phyloP scores from a whole-genome alignment of 116 monocot genomes.

The Dioscorea cayenensis region DNA sequence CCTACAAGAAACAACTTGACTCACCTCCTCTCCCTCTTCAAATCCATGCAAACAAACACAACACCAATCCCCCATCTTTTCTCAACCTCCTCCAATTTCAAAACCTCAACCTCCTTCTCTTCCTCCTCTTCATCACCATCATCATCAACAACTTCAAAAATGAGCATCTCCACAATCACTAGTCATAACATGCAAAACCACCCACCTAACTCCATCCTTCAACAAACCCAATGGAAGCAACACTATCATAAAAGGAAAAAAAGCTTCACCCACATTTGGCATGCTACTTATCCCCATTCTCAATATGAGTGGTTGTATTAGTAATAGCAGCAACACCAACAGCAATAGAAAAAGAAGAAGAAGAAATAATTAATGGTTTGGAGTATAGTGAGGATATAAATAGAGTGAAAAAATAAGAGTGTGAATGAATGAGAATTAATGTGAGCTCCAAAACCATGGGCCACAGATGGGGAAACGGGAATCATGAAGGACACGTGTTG shows the following conservation, averaged over 20 bases:
- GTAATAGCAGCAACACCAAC: no score
- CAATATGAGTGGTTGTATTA: no score
- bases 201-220: background rate
- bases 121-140: background rate
- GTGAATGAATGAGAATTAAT: no score
- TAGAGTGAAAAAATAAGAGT: no score
- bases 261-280: constrained; percentile 7
- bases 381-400: no score
- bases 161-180: background rate
- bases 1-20: constrained; percentile 9
- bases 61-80: background rate
- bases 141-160: background rate
- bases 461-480: no score
- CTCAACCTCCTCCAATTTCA: background rate
- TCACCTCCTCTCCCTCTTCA: constrained; percentile 1
- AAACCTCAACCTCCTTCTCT: background rate
- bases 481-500: no score
- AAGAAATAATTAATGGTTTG: no score
- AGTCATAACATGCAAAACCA: background rate
- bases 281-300: constrained; percentile 9
- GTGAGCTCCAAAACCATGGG: no score
- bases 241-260: background rate
- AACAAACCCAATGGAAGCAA: background rate
- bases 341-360: no score
- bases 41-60: constrained; percentile 10